Evolutionary conservation across 2,329 filamentous ascomycete species (phyloP).

Genomic region (Chaetomiaceae sp.): DNA sequence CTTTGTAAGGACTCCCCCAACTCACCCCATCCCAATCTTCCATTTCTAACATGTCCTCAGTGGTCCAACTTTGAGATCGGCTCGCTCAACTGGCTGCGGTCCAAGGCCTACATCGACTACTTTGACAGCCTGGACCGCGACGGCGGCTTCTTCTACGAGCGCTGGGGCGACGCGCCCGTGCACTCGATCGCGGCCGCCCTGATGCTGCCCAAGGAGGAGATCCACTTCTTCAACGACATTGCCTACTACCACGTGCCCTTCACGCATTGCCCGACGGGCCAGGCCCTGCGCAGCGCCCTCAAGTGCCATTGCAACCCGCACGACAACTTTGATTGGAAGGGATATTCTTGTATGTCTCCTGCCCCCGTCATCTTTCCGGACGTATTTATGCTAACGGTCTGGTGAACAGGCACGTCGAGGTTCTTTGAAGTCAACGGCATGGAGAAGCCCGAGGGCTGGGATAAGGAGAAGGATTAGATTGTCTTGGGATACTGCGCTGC

Average conservation of each 20-base stretch:
- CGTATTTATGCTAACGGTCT: not conserved
- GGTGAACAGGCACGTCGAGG: constrained; percentile 65
- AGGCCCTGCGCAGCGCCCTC: constrained; percentile 75
- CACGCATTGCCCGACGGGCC: constrained; percentile 91
- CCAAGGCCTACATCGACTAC: constrained; percentile 82
- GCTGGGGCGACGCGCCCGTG: constrained; percentile 95
- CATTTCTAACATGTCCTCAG: constrained; percentile 38
- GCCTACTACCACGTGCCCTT: constrained; percentile 98
- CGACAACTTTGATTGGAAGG: constrained; percentile 99
- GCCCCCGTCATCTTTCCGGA: not conserved
- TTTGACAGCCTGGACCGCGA: constrained; percentile 84
- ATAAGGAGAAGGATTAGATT: constrained; percentile 48
- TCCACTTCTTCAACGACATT: constrained; percentile 99
- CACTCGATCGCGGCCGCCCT: constrained; percentile 93
- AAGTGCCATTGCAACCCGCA: constrained; percentile 93
- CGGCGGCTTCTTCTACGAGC: constrained; percentile 97
- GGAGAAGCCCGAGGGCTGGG: constrained; percentile 80
- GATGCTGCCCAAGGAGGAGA: constrained; percentile 84
- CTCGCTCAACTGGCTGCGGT: constrained; percentile 88
- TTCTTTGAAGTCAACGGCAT: constrained; percentile 81
- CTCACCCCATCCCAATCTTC: not conserved
- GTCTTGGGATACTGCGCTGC: not conserved
- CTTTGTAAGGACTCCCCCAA: constrained; percentile 63
- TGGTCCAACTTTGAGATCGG: constrained; percentile 99
- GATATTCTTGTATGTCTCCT: constrained; percentile 78